Evolutionary conservation across 2,329 filamentous ascomycete species (phyloP).

Genomic region (Aureobasidium melanogenum): DNA sequence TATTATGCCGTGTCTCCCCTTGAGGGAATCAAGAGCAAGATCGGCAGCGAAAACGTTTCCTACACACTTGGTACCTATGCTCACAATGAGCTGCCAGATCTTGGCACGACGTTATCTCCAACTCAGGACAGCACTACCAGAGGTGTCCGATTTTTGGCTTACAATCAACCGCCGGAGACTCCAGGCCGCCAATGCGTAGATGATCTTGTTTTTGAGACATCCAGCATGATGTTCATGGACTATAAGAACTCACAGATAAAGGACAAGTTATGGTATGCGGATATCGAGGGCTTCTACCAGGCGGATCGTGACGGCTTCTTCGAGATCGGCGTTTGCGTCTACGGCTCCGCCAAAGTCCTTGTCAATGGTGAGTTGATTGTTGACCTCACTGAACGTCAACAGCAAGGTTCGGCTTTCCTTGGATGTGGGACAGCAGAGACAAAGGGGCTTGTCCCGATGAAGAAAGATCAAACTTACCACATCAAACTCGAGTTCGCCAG

Average conservation of each 20-base stretch:
- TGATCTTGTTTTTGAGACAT: conserved; percentile 34
- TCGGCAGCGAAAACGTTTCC: no score
- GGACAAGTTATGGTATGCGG: conserved; percentile 22
- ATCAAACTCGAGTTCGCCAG: no score
- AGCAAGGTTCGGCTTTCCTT: conserved; percentile 54
- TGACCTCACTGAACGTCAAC: conserved; percentile 40
- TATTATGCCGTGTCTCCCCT: no score
- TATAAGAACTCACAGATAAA: conserved; percentile 36
- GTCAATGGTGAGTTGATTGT: conserved; percentile 26
- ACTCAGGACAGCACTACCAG: no score
- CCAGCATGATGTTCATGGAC: conserved; percentile 39
- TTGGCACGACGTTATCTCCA: no score
- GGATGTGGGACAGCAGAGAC: conserved; percentile 37
- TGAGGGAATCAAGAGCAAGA: no score
- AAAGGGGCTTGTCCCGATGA: conserved; percentile 40
- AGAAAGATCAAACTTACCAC: conserved; percentile 27
- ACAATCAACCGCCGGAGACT: no score
- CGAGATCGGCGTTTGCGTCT: conserved; percentile 58
- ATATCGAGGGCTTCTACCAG: no score
- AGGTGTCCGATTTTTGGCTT: no score
- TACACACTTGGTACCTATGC: no score
- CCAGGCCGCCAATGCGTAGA: conserved; percentile 24
- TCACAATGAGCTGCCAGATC: no score
- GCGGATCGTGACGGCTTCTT: conserved; percentile 35
- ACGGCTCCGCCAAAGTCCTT: conserved; percentile 25